Evolutionary conservation across 805 yeast species (phyloP), one percentile per base, ranked within the genome.

Genomic region (Sugiyamaella americana): DNA sequence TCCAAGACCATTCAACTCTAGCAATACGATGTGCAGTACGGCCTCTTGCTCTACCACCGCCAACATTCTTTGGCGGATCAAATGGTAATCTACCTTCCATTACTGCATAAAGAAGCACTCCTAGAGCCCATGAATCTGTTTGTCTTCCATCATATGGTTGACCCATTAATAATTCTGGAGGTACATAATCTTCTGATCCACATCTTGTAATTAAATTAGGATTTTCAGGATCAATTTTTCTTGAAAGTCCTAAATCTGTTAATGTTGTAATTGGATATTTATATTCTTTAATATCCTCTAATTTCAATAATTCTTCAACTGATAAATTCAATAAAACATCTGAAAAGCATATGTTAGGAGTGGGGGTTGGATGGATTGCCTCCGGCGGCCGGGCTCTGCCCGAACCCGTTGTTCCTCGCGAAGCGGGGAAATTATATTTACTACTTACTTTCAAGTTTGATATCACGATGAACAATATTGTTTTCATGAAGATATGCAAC

Each of bases 141-240:
- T 86, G 79, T 44, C 84, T 75, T 10, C 99, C 99, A 58, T 91
- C 91, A 60, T 93, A 93, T 4, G 87, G 83, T 47, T 86, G 72
- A 1, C 98, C 98, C 79, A 93, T 78, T 34, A 93, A 68, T 20
- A 93, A 67, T 60, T 93, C 99, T 0, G 98, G 99, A 0, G 96
- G 83, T 4, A 93, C 95, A 58, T 93, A 93, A 62, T 93, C 98
- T 52, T 87, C 96, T 1, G 96, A 86, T 0, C 99, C 98, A 64
- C 98, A 93, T 51, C 98, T 68, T 1, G 98, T 91, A 2, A 85
- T 75, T 21, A 94, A 71, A 48, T 82, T 56, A 21, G 87, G 84
- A 53, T 76, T 70, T 1, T 69, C 72, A 1, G 78, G 75, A 42
- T 75, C 79, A 20, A 91, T 74, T 42, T 72, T 69, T 56, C 87